A percentile compares a stretch with the other conserved stretches of the same genome.
phyloP scores from a whole-genome alignment of 352 stramenopile genomes.

The Lagenidium giganteum region DNA sequence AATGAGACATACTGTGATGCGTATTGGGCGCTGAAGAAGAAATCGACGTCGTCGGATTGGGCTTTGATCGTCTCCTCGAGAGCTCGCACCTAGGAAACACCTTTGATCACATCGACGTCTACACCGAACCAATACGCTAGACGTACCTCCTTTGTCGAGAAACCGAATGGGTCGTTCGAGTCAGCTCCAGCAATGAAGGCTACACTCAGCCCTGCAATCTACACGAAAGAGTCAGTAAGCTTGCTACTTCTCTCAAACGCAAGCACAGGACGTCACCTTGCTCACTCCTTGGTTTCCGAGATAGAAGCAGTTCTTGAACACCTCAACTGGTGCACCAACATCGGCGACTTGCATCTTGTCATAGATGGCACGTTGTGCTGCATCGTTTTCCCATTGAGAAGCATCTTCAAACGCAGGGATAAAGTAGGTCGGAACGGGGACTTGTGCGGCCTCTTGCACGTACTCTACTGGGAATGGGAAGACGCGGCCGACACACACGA shows the following conservation, averaged over 20 bases:
- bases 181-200: conserved; percentile 17
- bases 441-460: conserved; percentile 22
- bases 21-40: conserved; percentile 59
- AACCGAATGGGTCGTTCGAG: not conserved
- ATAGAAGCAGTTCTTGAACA: conserved; percentile 44
- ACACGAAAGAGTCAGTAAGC: not conserved
- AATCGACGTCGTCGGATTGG: conserved; percentile 32
- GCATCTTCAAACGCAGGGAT: conserved; percentile 28
- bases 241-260: not conserved
- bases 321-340: conserved; percentile 20
- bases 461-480: conserved; percentile 52
- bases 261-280: conserved; percentile 16
- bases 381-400: conserved; percentile 18
- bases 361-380: conserved; percentile 26
- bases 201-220: conserved; percentile 20
- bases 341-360: conserved; percentile 26
- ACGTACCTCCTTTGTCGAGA: conserved; percentile 4
- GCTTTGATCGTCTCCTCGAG: conserved; percentile 15
- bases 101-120: conserved; percentile 3
- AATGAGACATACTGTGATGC: conserved; percentile 19
- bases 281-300: conserved; percentile 38
- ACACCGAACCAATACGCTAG: not conserved
- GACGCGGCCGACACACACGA: conserved; percentile 54
- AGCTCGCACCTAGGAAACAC: no score
- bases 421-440: conserved; percentile 63